Evolutionary conservation across 192 early-diverging fungal genomes (phyloP), one percentile per base, ranked within the genome.

Genomic region (Coemansia erecta): DNA sequence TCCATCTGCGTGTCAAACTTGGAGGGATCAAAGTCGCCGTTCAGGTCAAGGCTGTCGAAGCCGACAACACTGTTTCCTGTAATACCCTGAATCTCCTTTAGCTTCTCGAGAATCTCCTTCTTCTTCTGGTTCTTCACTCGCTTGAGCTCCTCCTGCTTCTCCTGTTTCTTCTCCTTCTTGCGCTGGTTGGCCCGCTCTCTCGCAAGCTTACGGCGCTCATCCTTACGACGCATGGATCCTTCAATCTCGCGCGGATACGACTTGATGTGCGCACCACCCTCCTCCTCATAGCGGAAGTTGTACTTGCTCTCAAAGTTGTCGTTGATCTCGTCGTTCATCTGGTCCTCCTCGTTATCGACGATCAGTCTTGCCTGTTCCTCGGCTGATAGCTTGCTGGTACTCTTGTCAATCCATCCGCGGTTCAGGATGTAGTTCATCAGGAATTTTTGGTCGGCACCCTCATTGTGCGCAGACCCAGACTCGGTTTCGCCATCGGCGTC

Each of bases 201-300:
- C n/a, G 87, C 76, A 10, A 82, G 72, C 53, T 91, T 87, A 18
- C 97, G 87, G 26, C 82, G 85, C 26, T 88, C 85, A 58, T 95
- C 90, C 62, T 90, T 87, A 58, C 91, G 85, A 47, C 96, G 87
- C 51, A 96, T 70, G 9, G 90, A 86, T 19, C 85, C 89, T 57
- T 90, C 89, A 18, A 96, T 84, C 24, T 87, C 81, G 70, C 96
- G 91, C 3, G 94, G 67, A 64, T 94, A 87, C 15, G 90, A 86
- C 35, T 84, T 80, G 60, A 98, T 82, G 26, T 86, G 80, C 5
- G 79, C 47, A 14, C 81, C 81, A 28, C 88, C 87, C 63, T 83
- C 85, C 71, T 98, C 94, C 78, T 95, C 93, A 57, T 89, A 97
- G 46, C 96, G 85, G 81, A 96, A 95, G 58, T 98, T 98, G 73